phyloP scores from a whole-genome alignment of 2,329 filamentous ascomycete species.

The Nothophaeocryptopus gaeumannii region DNA sequence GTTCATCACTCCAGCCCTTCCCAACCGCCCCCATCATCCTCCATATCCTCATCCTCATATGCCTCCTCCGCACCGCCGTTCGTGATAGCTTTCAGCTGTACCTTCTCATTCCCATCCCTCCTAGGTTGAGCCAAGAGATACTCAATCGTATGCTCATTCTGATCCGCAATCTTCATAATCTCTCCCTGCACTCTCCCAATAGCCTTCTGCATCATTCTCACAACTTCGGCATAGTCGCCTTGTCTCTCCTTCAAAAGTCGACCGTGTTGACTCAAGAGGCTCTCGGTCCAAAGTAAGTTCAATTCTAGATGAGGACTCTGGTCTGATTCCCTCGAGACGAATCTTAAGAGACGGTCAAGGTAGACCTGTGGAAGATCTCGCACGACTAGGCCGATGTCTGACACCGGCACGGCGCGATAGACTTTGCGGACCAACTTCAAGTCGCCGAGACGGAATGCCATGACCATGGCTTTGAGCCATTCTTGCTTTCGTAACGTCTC shows the following conservation, averaged over 20 bases:
- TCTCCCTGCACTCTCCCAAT: slow-evolving; percentile 78
- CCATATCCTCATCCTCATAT: slow-evolving; percentile 27
- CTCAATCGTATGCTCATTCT: slow-evolving; percentile 85
- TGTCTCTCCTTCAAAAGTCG: slow-evolving; percentile 78
- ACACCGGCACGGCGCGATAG: slow-evolving; percentile 76
- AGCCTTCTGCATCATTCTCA: slow-evolving; percentile 77
- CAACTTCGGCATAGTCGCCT: slow-evolving; percentile 75
- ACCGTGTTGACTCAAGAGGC: slow-evolving; percentile 75
- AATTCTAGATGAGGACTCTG: slow-evolving; percentile 92
- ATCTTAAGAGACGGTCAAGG: slow-evolving; percentile 77
- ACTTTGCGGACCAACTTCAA: slow-evolving; percentile 75
- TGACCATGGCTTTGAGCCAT: slow-evolving; percentile 87
- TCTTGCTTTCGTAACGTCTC: slow-evolving; percentile 74
- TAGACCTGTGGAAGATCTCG: slow-evolving; percentile 80
- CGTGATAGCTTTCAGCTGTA: slow-evolving; percentile 21
- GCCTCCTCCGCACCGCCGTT: slow-evolving; percentile 15
- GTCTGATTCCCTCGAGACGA: slow-evolving; percentile 83
- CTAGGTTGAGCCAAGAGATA: slow-evolving; percentile 59
- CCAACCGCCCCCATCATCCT: slow-evolving; percentile 34
- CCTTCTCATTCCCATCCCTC: slow-evolving; percentile 8
- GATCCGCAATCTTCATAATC: slow-evolving; percentile 76
- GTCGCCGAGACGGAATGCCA: slow-evolving; percentile 96
- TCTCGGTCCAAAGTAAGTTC: slow-evolving; percentile 88
- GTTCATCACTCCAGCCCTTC: slow-evolving; percentile 33
- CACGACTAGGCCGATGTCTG: slow-evolving; percentile 74